Percentiles rank a stretch among this genome's conserved stretches.
These are phyloP conservation scores for Lentinula guzmanii DNA, from an alignment of 768 basidiomycete species.

Conservation along the genomic window DNA sequence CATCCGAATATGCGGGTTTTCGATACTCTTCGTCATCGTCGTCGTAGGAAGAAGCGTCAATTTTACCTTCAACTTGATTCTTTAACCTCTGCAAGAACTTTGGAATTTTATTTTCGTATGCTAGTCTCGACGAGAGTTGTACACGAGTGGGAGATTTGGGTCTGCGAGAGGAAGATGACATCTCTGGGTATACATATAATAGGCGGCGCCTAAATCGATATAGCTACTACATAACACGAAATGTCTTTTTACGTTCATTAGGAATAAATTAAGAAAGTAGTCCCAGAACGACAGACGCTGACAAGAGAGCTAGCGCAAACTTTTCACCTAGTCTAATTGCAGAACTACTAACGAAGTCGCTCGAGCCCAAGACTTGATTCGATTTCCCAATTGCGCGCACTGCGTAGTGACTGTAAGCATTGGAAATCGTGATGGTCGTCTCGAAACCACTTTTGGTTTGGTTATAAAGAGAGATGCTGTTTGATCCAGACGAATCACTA, in stretches of 20 bases:
- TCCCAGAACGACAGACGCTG: neutral
- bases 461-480: neutral
- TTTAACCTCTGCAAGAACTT: slow-evolving; percentile 40
- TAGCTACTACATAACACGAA: too few relatives aligned
- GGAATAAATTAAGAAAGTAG: neutral
- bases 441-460: slow-evolving; percentile 12
- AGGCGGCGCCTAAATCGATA: too few relatives aligned
- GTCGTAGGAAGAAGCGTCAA: slow-evolving; percentile 18
- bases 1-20: neutral
- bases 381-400: neutral
- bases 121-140: slow-evolving; percentile 43
- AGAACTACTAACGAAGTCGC: neutral
- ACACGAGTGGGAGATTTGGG: slow-evolving; percentile 29
- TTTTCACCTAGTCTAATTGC: neutral
- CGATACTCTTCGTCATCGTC: slow-evolving; percentile 12
- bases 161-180: neutral
- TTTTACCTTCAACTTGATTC: slow-evolving; percentile 26
- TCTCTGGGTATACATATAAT: too few relatives aligned
- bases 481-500: neutral
- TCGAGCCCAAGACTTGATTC: neutral
- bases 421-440: slow-evolving; percentile 7
- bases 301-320: neutral
- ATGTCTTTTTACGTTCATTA: neutral
- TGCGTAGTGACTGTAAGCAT: neutral
- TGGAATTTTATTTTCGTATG: slow-evolving; percentile 36